Conservation (phyloP, 305 asterid genomes). For the Plantago lanceolata region DNA sequence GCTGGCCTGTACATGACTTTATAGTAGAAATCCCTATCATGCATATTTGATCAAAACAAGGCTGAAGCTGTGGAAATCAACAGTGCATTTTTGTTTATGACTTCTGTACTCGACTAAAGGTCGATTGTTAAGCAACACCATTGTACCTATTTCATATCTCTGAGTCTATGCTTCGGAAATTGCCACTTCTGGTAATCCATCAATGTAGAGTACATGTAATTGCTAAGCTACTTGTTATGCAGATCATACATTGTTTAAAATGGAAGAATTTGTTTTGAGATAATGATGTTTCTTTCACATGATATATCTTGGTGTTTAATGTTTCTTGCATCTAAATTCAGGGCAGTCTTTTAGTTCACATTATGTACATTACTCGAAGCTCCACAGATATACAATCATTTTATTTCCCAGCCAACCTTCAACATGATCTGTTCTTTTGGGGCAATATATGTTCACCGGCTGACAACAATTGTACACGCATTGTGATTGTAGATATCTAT, state of each 20-base stretch:
- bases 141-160: constrained; percentile 3
- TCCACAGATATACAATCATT: not conserved
- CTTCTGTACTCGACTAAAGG: not conserved
- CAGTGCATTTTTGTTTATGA: not conserved
- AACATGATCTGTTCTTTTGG: no score
- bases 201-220: not conserved
- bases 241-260: not conserved
- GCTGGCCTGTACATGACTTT: not conserved
- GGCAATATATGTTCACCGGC: no score
- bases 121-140: not conserved
- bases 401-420: not conserved
- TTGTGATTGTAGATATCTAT: no score
- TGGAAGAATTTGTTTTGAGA: not conserved
- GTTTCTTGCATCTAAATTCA: not conserved
- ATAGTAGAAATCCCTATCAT: not conserved
- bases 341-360: not conserved
- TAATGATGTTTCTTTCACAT: no score
- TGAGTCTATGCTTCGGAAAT: not conserved
- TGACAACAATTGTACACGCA: no score
- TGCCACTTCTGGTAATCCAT: not conserved
- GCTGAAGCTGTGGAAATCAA: constrained; percentile 6
- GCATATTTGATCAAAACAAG: not conserved
- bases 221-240: not conserved
- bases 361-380: not conserved
- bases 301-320: not conserved